Percentiles rank a stretch among this genome's conserved stretches.
phyloP scores from a whole-genome alignment of 2,329 filamentous ascomycete species.

The Fusarium coffeatum region DNA sequence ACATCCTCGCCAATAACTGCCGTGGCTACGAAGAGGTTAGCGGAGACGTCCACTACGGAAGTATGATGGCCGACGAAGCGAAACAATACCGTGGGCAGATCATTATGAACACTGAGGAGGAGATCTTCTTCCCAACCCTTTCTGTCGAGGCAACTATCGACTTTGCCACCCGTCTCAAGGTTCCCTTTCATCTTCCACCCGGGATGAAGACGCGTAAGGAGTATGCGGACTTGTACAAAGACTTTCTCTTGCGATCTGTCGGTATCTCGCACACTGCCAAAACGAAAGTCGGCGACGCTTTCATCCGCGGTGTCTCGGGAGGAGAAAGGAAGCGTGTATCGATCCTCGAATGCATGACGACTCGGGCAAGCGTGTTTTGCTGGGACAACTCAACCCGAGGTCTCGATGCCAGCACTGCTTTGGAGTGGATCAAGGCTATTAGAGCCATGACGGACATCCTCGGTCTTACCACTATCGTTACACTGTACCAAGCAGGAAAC shows the following conservation, averaged over 20 bases:
- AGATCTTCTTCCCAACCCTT: constrained; percentile 71
- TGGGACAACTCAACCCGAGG: constrained; percentile 77
- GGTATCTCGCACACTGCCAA: constrained; percentile 68
- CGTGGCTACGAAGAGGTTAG: constrained; percentile 67
- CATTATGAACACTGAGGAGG: constrained; percentile 79
- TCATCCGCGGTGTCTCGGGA: constrained; percentile 73
- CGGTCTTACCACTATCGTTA: constrained; percentile 70
- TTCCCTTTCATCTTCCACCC: constrained; percentile 61
- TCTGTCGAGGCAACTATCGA: constrained; percentile 77
- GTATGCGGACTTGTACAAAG: constrained; percentile 58
- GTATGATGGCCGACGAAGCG: constrained; percentile 59
- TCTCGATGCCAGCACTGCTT: constrained; percentile 72
- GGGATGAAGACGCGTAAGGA: constrained; percentile 57
- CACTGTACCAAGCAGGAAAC: constrained; percentile 76
- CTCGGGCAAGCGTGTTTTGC: constrained; percentile 68
- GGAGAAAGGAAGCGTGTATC: constrained; percentile 77
- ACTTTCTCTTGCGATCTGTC: constrained; percentile 68
- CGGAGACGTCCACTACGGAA: constrained; percentile 69
- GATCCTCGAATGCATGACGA: constrained; percentile 72
- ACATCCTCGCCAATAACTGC: constrained; percentile 73
- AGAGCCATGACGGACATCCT: constrained; percentile 72
- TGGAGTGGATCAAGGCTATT: constrained; percentile 69
- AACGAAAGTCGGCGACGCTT: constrained; percentile 76
- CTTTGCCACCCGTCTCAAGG: constrained; percentile 73
- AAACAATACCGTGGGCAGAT: constrained; percentile 67